Evolutionary conservation across 176 grass and related monocot species (phyloP).

Genomic region (Oryza officinalis): DNA sequence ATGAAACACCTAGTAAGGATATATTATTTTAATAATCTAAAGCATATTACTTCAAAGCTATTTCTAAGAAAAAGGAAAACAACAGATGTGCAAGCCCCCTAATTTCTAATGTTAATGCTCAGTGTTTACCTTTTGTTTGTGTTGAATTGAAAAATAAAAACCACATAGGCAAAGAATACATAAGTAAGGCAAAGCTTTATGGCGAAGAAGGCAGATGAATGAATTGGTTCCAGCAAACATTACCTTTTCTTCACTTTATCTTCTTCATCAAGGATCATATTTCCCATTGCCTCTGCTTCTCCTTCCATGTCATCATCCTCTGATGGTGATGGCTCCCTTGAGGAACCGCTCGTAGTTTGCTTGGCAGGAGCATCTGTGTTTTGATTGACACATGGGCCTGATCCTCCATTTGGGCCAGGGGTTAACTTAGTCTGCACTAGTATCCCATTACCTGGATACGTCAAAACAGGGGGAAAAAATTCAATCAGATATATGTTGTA

Average conservation of each 20-base stretch:
- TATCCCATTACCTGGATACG: neutral
- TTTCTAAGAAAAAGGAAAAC: neutral
- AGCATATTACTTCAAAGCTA: neutral
- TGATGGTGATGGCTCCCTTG: slow-evolving; percentile 58
- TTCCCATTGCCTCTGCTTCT: slow-evolving; percentile 53
- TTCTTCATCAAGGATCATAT: slow-evolving; percentile 41
- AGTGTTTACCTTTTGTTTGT: neutral
- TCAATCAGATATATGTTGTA: neutral
- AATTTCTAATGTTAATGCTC: neutral
- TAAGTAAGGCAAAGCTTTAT: too few relatives aligned
- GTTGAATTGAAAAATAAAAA: neutral
- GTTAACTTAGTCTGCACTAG: slow-evolving; percentile 29
- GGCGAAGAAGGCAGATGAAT: too few relatives aligned
- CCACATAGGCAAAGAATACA: neutral
- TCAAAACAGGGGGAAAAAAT: neutral
- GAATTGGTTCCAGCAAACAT: too few relatives aligned
- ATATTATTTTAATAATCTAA: neutral
- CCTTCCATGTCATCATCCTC: slow-evolving; percentile 68
- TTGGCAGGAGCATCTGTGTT: slow-evolving; percentile 34
- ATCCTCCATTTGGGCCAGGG: slow-evolving; percentile 29
- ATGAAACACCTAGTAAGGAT: neutral
- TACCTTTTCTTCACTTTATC: slow-evolving; percentile 72
- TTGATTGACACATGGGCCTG: slow-evolving; percentile 24
- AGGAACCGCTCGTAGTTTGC: slow-evolving; percentile 54
- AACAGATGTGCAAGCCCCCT: neutral